These are phyloP conservation scores for Alternaria novae-zelandiae DNA, from an alignment of 2,329 filamentous ascomycete species.

Conservation along the genomic window DNA sequence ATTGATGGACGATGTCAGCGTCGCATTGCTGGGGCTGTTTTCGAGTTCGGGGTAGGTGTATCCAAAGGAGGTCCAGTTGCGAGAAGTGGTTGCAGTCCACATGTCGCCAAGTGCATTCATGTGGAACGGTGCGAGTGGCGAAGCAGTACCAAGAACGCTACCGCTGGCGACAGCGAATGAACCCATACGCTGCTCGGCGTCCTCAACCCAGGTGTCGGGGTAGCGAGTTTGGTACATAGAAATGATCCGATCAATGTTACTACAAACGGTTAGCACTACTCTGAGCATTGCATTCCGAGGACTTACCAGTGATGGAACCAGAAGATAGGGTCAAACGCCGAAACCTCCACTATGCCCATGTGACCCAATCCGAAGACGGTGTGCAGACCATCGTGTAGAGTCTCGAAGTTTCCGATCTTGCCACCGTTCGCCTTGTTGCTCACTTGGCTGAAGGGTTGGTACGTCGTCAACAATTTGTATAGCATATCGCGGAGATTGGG, in stretches of 20 bases:
- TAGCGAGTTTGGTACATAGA: slow-evolving; percentile 38
- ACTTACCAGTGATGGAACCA: slow-evolving; percentile 41
- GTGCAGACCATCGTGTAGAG: slow-evolving; percentile 40
- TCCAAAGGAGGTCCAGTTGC: slow-evolving; percentile 41
- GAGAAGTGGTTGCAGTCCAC: slow-evolving; percentile 35
- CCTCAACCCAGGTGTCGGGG: slow-evolving; percentile 42
- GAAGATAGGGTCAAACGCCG: slow-evolving; percentile 42
- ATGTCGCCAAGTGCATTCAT: slow-evolving; percentile 41
- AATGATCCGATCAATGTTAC: slow-evolving; percentile 36
- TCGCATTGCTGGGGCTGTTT: slow-evolving; percentile 33
- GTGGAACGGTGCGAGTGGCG: slow-evolving; percentile 38
- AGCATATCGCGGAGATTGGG: slow-evolving; percentile 40
- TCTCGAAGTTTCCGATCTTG: slow-evolving; percentile 41
- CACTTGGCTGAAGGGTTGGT: slow-evolving; percentile 40
- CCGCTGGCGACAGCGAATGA: slow-evolving; percentile 30
- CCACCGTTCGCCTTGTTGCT: slow-evolving; percentile 42
- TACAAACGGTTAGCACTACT: slow-evolving; percentile 8
- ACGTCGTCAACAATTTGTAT: slow-evolving; percentile 42
- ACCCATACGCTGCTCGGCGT: slow-evolving; percentile 26
- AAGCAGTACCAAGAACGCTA: slow-evolving; percentile 25
- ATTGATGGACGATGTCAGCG: slow-evolving; percentile 35
- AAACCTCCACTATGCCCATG: slow-evolving; percentile 41
- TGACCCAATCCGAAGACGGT: slow-evolving; percentile 52
- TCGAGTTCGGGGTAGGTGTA: slow-evolving; percentile 44
- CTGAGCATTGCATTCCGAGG: background rate